Evolutionary conservation across 352 stramenopile species (phyloP), one percentile per base, ranked within the genome.

Genomic region (Globisporangium takayamanum): DNA sequence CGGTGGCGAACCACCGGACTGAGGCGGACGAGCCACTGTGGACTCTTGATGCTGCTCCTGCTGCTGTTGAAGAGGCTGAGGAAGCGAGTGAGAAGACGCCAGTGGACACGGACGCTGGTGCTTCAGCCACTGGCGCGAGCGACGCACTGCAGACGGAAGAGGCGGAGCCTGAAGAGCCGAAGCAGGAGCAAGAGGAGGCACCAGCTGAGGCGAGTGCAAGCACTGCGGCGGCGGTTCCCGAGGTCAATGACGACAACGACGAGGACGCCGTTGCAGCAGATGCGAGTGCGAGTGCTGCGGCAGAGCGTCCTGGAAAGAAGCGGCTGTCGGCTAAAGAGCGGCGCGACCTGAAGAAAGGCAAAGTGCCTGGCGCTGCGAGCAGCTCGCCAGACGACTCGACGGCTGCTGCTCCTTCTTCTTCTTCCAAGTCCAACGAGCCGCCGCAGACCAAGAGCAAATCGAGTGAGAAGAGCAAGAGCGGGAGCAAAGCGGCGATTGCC

Each of bases 341-440:
- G 39, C 80, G 81, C 33, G 77, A 92, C n/a, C 44, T 93, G 58
- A 92, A 92, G 67, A 90, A 90, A 60, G 70, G 68, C n/a, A 76
- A 81, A 66, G 16, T 55, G 5, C 59, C 61, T 48, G 45, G 39
- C 15, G 20, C 36, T 16, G 18, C 28, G 42, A 49, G 44, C 14
- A 44, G 50, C 10, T 15, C 26, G 7, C 18, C 37, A 20, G n/a
- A 15, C 0, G n/a, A 41, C 11, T 36, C 22, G 3, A n/a, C n/a
- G n/a, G n/a, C n/a, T n/a, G 14, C 48, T 1, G 12, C 48, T 4
- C 2, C 15, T 16, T 5, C 25, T 18, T 18, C 20, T 0, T 8
- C 25, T 12, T 50, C 45, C 25, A 36, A 54, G 37, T 6, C 7
- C 1, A 39, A 39, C 0, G 33, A 11, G 0, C 14, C 14, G 41